Conservation (phyloP, 805 yeast species). For the Yamadazyma paraphyllophila region DNA sequence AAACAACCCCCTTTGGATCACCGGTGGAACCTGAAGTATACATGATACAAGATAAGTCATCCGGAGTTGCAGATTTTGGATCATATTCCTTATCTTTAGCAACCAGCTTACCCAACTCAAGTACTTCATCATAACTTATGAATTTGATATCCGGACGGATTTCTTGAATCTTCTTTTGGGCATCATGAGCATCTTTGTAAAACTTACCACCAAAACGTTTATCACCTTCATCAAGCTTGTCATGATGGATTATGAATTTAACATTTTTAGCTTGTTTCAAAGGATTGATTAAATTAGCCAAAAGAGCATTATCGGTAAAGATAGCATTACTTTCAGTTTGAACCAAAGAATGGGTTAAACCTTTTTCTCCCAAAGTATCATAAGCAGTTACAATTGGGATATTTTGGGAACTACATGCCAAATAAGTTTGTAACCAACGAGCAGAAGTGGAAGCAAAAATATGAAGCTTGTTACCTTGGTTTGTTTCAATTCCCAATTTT, state of each 20-base stretch:
- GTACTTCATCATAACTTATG: slow-evolving; percentile 60
- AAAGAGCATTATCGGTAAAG: slow-evolving; percentile 78
- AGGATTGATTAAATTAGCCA: slow-evolving; percentile 68
- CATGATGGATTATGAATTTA: slow-evolving; percentile 70
- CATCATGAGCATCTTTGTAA: slow-evolving; percentile 55
- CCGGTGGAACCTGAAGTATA: slow-evolving; percentile 88
- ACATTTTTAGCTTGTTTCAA: slow-evolving; percentile 59
- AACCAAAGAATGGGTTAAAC: slow-evolving; percentile 78
- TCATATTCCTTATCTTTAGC: slow-evolving; percentile 25
- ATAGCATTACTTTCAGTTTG: slow-evolving; percentile 79
- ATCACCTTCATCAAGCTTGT: slow-evolving; percentile 58
- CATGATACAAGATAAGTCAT: slow-evolving; percentile 73
- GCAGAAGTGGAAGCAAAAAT: slow-evolving; percentile 86
- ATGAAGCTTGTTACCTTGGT: slow-evolving; percentile 62
- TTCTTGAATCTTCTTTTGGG: slow-evolving; percentile 56
- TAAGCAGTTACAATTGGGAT: slow-evolving; percentile 94
- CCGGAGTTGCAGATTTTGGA: slow-evolving; percentile 44
- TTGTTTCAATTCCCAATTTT: slow-evolving; percentile 67
- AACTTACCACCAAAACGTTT: slow-evolving; percentile 61
- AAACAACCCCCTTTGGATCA: slow-evolving; percentile 78
- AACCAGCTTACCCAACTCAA: slow-evolving; percentile 53
- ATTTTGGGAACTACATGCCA: slow-evolving; percentile 74
- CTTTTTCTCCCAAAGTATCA: slow-evolving; percentile 88
- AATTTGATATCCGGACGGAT: slow-evolving; percentile 77
- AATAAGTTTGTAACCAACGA: slow-evolving; percentile 85